Conservation (phyloP, 2,329 filamentous ascomycete species). For the Aureobasidium sp. region DNA sequence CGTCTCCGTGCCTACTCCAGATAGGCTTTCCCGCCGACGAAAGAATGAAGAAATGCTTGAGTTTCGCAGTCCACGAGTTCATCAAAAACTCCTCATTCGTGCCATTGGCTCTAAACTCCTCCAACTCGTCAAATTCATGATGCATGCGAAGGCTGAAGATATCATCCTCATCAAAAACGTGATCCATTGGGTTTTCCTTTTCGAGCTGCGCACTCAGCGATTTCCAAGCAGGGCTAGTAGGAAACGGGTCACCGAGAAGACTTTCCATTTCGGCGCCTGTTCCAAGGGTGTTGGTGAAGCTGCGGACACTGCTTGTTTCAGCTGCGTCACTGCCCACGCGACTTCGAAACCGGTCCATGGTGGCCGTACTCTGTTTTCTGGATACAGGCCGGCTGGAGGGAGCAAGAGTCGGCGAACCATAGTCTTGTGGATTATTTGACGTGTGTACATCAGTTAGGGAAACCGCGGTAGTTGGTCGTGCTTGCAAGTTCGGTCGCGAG, state of each 20-base stretch:
- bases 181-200: conserved; percentile 29
- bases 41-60: conserved; percentile 94
- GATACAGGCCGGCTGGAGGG: conserved; percentile 28
- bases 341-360: conserved; percentile 36
- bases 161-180: conserved; percentile 47
- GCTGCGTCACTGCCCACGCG: conserved; percentile 48
- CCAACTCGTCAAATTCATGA: conserved; percentile 69
- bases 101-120: conserved; percentile 46
- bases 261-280: conserved; percentile 69
- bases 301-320: conserved; percentile 58
- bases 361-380: conserved; percentile 31
- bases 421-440: conserved; percentile 56
- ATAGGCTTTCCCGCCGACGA: conserved; percentile 96
- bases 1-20: conserved; percentile 88
- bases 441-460: conserved; percentile 75
- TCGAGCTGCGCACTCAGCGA: conserved; percentile 56
- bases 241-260: conserved; percentile 62
- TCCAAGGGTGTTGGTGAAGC: conserved; percentile 55
- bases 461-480: conserved; percentile 74
- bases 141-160: conserved; percentile 57
- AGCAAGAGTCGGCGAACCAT: conserved; percentile 20
- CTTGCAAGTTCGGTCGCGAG: conserved; percentile 37
- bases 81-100: conserved; percentile 53
- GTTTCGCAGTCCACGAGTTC: conserved; percentile 75
- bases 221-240: conserved; percentile 57